phyloP scores from a whole-genome alignment of 257 asterid species.

The Lycium ferocissimum region DNA sequence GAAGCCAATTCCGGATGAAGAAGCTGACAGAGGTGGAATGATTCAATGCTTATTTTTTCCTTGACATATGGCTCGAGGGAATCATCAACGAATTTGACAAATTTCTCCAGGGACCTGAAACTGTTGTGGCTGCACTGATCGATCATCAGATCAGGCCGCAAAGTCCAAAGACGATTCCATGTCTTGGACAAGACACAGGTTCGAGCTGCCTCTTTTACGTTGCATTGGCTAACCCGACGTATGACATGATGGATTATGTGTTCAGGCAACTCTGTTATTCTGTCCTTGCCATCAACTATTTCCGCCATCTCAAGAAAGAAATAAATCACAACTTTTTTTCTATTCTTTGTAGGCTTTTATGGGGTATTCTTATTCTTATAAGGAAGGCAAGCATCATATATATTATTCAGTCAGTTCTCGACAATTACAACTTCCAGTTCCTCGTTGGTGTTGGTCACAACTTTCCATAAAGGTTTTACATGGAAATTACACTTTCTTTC shows the following conservation, averaged over 20 bases:
- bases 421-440: no score
- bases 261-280: neutral
- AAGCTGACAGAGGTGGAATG: neutral
- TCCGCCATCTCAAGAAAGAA: no score
- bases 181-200: neutral
- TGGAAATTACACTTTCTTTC: no score
- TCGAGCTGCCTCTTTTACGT: neutral
- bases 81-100: neutral
- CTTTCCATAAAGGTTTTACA: no score
- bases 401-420: no score
- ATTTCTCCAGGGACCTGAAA: neutral
- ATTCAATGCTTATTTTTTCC: neutral
- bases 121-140: neutral
- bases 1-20: neutral
- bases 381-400: no score
- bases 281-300: no score
- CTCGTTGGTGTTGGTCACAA: no score
- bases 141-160: neutral
- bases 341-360: no score
- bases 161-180: neutral
- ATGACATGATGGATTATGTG: neutral
- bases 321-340: neutral
- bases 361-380: no score
- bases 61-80: neutral
- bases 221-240: neutral